Percentiles rank a stretch among this genome's conserved stretches.
Conservation (phyloP, 805 yeast genomes). For the Zygosaccharomyces siamensis region DNA sequence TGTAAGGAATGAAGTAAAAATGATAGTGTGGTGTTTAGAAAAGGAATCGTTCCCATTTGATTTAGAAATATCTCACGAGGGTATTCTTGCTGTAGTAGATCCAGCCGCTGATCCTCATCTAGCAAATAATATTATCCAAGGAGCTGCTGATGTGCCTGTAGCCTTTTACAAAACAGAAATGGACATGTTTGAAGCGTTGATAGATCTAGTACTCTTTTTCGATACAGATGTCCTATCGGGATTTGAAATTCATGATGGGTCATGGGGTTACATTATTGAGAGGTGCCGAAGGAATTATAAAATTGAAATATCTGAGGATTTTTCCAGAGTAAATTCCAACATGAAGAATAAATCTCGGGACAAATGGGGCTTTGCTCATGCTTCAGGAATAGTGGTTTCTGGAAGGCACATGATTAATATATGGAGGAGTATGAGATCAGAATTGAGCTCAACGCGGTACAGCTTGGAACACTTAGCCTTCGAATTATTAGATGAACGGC, state of each 20-base stretch:
- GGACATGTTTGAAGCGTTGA: constrained; percentile 52
- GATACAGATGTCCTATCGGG: constrained; percentile 92
- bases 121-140: constrained; percentile 10
- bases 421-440: constrained; percentile 72
- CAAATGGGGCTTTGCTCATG: constrained; percentile 77
- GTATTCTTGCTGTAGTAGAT: constrained; percentile 31
- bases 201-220: constrained; percentile 49
- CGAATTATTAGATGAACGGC: constrained; percentile 58
- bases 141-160: constrained; percentile 30
- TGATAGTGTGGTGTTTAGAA: constrained; percentile 62
- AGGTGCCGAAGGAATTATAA: constrained; percentile 46
- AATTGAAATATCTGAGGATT: constrained; percentile 49
- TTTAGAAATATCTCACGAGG: constrained; percentile 36
- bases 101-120: constrained; percentile 6
- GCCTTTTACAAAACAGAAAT: constrained; percentile 49
- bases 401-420: constrained; percentile 84
- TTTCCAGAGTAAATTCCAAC: constrained; percentile 55
- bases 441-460: constrained; percentile 59
- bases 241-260: constrained; percentile 68
- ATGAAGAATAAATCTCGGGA: constrained; percentile 54
- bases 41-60: constrained; percentile 38
- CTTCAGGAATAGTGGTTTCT: constrained; percentile 59
- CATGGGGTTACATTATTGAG: constrained; percentile 89
- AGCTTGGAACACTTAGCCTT: constrained; percentile 72
- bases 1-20: constrained; percentile 46